Base-by-base conservation (phyloP, 352 stramenopile species). In the Thraustochytrium sp. region DNA sequence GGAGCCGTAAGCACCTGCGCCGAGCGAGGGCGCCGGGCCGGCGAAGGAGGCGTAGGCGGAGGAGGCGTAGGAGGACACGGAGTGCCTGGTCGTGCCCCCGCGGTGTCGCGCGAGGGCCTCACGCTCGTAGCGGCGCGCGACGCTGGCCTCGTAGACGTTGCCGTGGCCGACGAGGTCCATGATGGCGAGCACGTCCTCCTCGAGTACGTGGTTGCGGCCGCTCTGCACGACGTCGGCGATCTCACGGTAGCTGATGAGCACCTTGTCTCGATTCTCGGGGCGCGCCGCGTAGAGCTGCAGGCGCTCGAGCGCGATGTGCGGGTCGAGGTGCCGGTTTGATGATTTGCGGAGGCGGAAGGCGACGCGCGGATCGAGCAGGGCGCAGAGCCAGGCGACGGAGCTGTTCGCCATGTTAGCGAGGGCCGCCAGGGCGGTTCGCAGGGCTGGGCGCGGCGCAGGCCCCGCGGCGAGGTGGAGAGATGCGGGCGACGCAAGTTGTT, bases 201-300 rank as follows among this genome's bases (percentile, higher is more conserved):
- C n/a, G 3, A 23, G 18, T 9, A 82, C 49, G 38, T 29, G 29
- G 0, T 75, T 75, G 37, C 3, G 3, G 16, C 18, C n/a, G 44
- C n/a, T 51, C 9, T 18, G 13, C 0, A 82, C 53, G 26, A 68
- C 72, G 13, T 16, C 16, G 18, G 18, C 56, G 74, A 82, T 77
- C 37, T 82, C 74, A 31, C 29, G 23, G 42, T 56, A 73, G 26
- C 21, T 55, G 38, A 82, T 75, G 42, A 82, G 46, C 2, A 73
- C 49, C 36, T 73, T 82, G 34, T 54, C 9, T 3, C 23, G 34
- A 31, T 82, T 82, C 31, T 82, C 74, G 21, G 51, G 38, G 8
- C 51, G 29, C 16, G 54, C 65, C 18, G 74, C 74, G 42, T 38
- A 82, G n/a, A 82, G 0, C 61, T 82, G 74, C 53, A 82, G 61